Evolutionary conservation across 768 basidiomycete genomes (phyloP).

Genomic region (Phlebiopsis flavidoalba): DNA sequence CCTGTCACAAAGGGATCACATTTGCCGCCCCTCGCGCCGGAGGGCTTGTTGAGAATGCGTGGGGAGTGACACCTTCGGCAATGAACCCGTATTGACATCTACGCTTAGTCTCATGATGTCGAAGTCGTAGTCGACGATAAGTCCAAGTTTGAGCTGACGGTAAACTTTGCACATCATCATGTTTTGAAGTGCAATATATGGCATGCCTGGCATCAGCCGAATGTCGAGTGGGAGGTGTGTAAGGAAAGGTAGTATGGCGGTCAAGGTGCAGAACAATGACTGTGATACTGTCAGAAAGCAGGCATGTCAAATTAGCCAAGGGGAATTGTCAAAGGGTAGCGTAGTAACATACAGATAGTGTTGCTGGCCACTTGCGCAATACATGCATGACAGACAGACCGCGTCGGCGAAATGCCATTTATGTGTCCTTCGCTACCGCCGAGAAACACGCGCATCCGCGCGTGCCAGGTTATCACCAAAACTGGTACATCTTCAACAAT

Average conservation of each 20-base stretch:
- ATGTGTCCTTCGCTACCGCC: neutral
- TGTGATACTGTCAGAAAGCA: neutral
- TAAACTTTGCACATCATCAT: slow-evolving; percentile 5
- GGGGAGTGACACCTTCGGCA: no score
- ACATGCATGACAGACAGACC: neutral
- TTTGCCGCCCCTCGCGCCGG: no score
- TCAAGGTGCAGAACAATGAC: neutral
- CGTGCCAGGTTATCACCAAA: neutral
- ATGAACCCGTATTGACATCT: no score
- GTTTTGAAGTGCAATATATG: slow-evolving; percentile 2
- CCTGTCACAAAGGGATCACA: no score
- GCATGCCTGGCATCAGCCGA: neutral
- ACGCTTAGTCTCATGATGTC: neutral
- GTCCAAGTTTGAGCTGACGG: slow-evolving; percentile 6
- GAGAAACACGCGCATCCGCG: neutral
- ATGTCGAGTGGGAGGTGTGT: neutral
- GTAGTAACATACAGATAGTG: neutral
- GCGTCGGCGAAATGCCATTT: neutral
- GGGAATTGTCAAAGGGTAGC: neutral
- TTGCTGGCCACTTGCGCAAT: neutral
- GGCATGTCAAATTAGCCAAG: neutral
- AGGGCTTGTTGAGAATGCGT: no score
- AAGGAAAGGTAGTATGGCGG: neutral
- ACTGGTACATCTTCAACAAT: neutral
- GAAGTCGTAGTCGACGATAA: neutral